Evolutionary conservation across 805 yeast genomes (phyloP), one percentile per base, ranked within the genome.

Genomic region (Yarrowia deformans): DNA sequence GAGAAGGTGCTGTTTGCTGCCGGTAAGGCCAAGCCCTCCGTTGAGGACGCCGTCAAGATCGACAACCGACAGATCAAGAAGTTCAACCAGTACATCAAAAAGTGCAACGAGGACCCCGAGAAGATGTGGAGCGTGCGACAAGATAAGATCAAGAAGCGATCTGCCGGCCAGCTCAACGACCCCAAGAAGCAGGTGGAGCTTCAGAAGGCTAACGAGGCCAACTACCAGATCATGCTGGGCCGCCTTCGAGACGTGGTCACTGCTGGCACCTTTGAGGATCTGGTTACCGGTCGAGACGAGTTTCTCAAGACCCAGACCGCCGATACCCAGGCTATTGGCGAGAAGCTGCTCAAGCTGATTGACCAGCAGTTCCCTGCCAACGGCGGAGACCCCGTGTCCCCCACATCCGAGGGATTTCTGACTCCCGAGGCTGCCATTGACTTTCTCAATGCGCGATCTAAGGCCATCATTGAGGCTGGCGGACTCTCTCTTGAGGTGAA

Each of bases 11-110:
- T 94, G 69, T 84, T 83, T 70, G 97, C 97, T 1, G 80, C 93
- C 78, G 98, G 98, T 71, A 86, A 90, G 64, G 81, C 83, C 70
- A 94, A 93, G 79, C 98, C 98, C 67, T 83, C 90, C 69, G 78
- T 90, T 55, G 84, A 84, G 72, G 83, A 87, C 75, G 85, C 97
- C 10, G 81, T 90, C 68, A 85, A 85, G 72, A 83, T 88, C 52
- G 97, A 92, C 77, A 86, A 85, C 74, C 81, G 81, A 29, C 97
- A 93, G 78, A 86, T 91, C 61, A 80, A 83, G 35, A 84, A 85
- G 71, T 94, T 93, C 95, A 92, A 92, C 79, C 81, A 83, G 70
- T 90, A 85, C 78, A 89, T 93, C 8, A 82, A 83, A 32, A 78
- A 81, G 43, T 93, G 89, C 70, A 81, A 80, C 70, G 81, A 79